phyloP scores from a whole-genome alignment of 2,329 filamentous ascomycete genomes.

The Exophiala oligosperma region DNA sequence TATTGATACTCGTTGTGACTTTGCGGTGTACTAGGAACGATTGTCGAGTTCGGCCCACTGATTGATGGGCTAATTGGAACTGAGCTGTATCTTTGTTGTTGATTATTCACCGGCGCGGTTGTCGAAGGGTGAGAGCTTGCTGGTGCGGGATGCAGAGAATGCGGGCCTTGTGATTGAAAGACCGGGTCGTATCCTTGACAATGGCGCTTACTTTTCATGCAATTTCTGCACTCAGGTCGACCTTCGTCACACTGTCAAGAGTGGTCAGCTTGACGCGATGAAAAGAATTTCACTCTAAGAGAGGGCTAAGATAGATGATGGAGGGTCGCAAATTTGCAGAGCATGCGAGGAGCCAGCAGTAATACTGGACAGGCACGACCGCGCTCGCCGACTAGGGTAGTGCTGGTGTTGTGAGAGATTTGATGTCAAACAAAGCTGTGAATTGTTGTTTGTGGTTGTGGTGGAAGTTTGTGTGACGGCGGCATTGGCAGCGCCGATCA shows the following conservation, averaged over 20 bases:
- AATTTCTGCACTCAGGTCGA: slow-evolving; percentile 80
- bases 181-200: slow-evolving; percentile 69
- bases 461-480: slow-evolving; percentile 21
- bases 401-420: slow-evolving; percentile 4
- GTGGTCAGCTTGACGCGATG: slow-evolving; percentile 13
- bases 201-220: slow-evolving; percentile 67
- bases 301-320: not conserved
- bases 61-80: slow-evolving; percentile 22
- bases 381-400: slow-evolving; percentile 3
- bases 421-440: not conserved
- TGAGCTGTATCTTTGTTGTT: slow-evolving; percentile 12
- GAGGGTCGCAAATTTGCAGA: not conserved
- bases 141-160: slow-evolving; percentile 52
- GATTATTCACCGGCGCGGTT: slow-evolving; percentile 20
- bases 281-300: not conserved
- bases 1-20: slow-evolving; percentile 26
- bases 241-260: slow-evolving; percentile 83
- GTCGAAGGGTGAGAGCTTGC: slow-evolving; percentile 44
- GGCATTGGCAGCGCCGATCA: slow-evolving; percentile 19
- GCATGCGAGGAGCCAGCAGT: not conserved
- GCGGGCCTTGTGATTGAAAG: slow-evolving; percentile 65
- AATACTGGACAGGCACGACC: too few relatives aligned
- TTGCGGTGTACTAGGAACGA: slow-evolving; percentile 23
- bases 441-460: slow-evolving; percentile 4
- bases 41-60: slow-evolving; percentile 17